Evolutionary conservation across 192 early-diverging fungal species (phyloP).

Genomic region (Podila epigama): DNA sequence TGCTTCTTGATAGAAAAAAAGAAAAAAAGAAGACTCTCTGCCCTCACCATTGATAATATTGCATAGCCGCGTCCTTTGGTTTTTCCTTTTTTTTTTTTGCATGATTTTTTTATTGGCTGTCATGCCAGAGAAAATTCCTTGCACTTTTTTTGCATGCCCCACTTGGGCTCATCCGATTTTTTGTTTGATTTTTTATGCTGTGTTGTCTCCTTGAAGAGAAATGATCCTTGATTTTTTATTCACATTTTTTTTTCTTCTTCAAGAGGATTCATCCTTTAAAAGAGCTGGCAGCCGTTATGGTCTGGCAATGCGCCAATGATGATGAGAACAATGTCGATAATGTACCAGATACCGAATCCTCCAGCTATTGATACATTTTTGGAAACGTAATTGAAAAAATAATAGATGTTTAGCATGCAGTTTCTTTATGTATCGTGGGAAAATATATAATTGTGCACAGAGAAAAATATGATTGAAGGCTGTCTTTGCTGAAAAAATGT

Average conservation of each 20-base stretch:
- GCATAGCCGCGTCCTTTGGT: not conserved
- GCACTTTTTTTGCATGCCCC: not conserved
- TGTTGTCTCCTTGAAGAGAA: too few species aligned
- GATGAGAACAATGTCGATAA: slow-evolving; percentile 51
- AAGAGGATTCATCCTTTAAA: slow-evolving; percentile 17
- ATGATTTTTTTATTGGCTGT: not conserved
- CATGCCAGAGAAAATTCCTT: not conserved
- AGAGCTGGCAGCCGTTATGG: slow-evolving; percentile 43
- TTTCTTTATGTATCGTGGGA: not conserved
- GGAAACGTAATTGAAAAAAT: not conserved
- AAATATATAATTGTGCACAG: too few species aligned
- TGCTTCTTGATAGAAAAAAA: too few species aligned
- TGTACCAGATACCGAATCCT: slow-evolving; percentile 58
- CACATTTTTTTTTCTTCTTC: slow-evolving; percentile 6
- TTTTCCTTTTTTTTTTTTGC: not conserved
- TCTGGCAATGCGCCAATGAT: slow-evolving; percentile 45
- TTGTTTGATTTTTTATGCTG: not conserved
- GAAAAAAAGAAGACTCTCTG: too few species aligned
- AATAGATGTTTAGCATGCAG: not conserved
- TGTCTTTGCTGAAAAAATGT: not conserved
- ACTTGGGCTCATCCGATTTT: not conserved
- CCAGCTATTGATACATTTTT: slow-evolving; percentile 23
- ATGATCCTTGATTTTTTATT: too few species aligned
- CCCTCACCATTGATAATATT: too few species aligned
- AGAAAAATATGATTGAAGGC: too few species aligned